Evolutionary conservation across 768 basidiomycete species (phyloP).

Genomic region (Tephrocybe rancida): DNA sequence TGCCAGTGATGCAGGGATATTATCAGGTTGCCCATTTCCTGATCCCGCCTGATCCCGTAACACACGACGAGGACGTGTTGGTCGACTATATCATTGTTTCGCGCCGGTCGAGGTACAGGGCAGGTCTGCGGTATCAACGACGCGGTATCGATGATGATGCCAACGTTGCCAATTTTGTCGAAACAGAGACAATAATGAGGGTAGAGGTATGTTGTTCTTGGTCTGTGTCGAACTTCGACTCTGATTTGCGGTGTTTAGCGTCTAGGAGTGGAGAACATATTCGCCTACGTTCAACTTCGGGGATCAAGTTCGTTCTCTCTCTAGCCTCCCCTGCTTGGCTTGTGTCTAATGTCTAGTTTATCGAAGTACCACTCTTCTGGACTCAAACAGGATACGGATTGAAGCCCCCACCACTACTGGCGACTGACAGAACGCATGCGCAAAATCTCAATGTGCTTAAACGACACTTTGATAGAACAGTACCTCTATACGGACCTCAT

Average conservation of each 20-base stretch:
- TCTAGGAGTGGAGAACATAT: conserved; percentile 74
- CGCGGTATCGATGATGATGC: conserved; percentile 93
- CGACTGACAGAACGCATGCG: conserved; percentile 68
- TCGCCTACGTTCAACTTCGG: conserved; percentile 88
- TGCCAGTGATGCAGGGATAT: conserved; percentile 94
- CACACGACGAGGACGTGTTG: conserved; percentile 44
- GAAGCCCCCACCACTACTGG: conserved; percentile 84
- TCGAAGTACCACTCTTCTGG: conserved; percentile 89
- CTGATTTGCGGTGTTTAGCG: conserved; percentile 44
- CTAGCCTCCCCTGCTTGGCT: not conserved
- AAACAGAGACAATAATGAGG: conserved; percentile 88
- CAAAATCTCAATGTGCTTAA: conserved; percentile 73
- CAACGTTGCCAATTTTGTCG: conserved; percentile 94
- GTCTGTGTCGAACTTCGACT: not conserved
- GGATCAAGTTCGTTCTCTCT: conserved; percentile 75
- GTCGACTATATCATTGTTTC: conserved; percentile 86
- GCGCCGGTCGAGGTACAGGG: conserved; percentile 83
- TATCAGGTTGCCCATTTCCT: conserved; percentile 76
- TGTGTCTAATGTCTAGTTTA: conserved; percentile 9
- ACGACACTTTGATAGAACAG: conserved; percentile 71
- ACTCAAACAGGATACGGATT: conserved; percentile 84
- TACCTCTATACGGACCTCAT: conserved; percentile 76
- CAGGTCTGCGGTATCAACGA: conserved; percentile 92
- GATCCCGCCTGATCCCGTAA: conserved; percentile 52
- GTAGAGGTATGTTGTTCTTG: conserved; percentile 60